Evolutionary conservation across 306 rosid genomes (phyloP), one percentile per base, ranked within the genome.

Genomic region (Vigna radiata): DNA sequence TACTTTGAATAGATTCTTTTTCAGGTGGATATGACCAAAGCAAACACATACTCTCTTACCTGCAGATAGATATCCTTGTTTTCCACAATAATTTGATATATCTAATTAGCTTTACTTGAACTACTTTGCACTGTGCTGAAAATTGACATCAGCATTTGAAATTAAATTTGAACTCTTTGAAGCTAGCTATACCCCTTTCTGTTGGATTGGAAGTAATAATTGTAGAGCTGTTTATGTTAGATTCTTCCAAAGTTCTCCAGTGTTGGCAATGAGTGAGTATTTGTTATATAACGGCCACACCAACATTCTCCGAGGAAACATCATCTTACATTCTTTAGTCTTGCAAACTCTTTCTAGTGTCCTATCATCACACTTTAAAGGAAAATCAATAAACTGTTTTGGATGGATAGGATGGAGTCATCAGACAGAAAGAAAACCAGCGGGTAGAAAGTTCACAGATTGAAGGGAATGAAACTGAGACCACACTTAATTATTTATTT

Each of bases 191-290:
- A 3, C 49, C 8, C 49, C 27, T 63, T 29, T 63, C 69, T 37
- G 39, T 63, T 63, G 47, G 15, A 63, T 63, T 63, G 36, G 44
- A 31, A 61, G 46, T 60, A 29, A 29, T 60, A 61, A 61, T 3
- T 60, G 7, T 12, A 60, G 14, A 60, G 6, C 66, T 62, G 68
- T 16, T 33, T 62, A 2, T 36, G 25, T n/a, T 39, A 39, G 70
- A 37, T 63, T 9, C 70, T 36, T 39, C 29, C 9, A 9, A 37
- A 63, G 48, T 37, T 18, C 18, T 8, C 1, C 19, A 39, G 68
- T 31, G 68, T 61, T 61, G 46, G n/a, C 68, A 13, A 59, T 61
- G 68, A 31, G 68, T 31, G 49, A 44, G 8, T 14, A 31, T 61
- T 33, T 7, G 68, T 61, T 61, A 61, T 33, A 31, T 61, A 61